Evolutionary conservation across 164 flowering plant species (phyloP), one percentile per base, ranked within the genome.

Genomic region (Euptelea pleiosperma): DNA sequence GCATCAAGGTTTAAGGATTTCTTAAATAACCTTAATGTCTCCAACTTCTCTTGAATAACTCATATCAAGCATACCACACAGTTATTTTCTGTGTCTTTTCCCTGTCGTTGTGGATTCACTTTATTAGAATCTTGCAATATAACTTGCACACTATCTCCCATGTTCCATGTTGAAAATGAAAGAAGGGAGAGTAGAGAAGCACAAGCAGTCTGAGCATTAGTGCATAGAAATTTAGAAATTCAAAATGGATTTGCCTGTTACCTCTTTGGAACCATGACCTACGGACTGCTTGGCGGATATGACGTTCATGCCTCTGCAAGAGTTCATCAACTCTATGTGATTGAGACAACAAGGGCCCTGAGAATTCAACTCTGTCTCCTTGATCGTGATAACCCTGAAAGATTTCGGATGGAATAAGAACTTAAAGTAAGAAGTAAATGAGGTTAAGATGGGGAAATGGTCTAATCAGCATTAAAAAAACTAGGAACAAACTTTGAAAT

Each of bases 191-290:
- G n/a, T n/a, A n/a, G n/a, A n/a, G n/a, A n/a, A n/a, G n/a, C n/a
- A n/a, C n/a, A n/a, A n/a, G n/a, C n/a, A n/a, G n/a, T n/a, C n/a
- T n/a, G n/a, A n/a, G n/a, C n/a, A n/a, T n/a, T n/a, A n/a, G n/a
- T n/a, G n/a, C n/a, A n/a, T n/a, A n/a, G n/a, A 51, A 18, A 31
- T 16, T 33, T 9, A 26, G 28, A 28, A n/a, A n/a, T n/a, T n/a
- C n/a, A n/a, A 21, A 22, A 21, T n/a, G 7, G 21, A 21, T 0
- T 51, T 21, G 51, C n/a, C 6, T 37, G 10, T 12, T 83, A 93
- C 97, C 99, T 86, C 73, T 79, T 64, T 83, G 87, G 66, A 93
- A 85, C 99, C 97, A 90, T 56, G 97, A 86, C 61, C 76, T 78
- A 33, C 96, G 83, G 19, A 79, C 86, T 47, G 85, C 85, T 57